phyloP scores from a whole-genome alignment of 2,329 filamentous ascomycete genomes.

The Trichothecium sympodiale region DNA sequence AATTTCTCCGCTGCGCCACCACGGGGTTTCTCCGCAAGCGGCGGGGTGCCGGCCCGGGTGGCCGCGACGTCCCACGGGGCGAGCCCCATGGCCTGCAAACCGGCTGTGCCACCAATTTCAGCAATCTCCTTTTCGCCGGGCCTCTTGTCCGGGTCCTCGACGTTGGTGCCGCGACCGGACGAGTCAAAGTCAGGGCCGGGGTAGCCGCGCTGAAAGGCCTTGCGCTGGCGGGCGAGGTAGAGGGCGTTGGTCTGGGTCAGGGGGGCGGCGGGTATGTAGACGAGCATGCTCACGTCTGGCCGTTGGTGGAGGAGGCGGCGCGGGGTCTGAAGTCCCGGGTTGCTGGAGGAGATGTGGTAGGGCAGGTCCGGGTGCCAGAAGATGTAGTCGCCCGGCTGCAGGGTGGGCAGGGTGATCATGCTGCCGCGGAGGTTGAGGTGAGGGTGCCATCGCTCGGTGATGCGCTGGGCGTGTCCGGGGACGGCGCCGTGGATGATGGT shows the following conservation, averaged over 20 bases:
- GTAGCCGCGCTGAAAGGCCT: slow-evolving; percentile 43
- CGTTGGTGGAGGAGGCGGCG: slow-evolving; percentile 8
- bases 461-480: slow-evolving; percentile 44
- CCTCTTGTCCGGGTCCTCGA: slow-evolving; percentile 38
- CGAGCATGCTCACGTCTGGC: slow-evolving; percentile 34
- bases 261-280: slow-evolving; percentile 44
- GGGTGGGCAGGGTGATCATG: slow-evolving; percentile 42
- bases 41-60: slow-evolving; percentile 16
- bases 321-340: slow-evolving; percentile 17
- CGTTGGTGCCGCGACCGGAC: slow-evolving; percentile 32
- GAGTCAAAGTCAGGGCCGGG: slow-evolving; percentile 46
- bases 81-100: slow-evolving; percentile 46
- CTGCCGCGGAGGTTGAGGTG: slow-evolving; percentile 41
- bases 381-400: slow-evolving; percentile 46
- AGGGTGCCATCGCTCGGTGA: slow-evolving; percentile 47
- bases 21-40: slow-evolving; percentile 8
- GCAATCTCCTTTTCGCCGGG: slow-evolving; percentile 40
- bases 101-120: slow-evolving; percentile 36
- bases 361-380: slow-evolving; percentile 48
- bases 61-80: slow-evolving; percentile 34
- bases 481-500: slow-evolving; percentile 49
- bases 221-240: slow-evolving; percentile 45
- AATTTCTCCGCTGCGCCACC: slow-evolving; percentile 6
- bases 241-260: slow-evolving; percentile 47
- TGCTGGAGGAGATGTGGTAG: slow-evolving; percentile 39